phyloP scores from a whole-genome alignment of 345 rosid species.

The Raphanus raphanistrum region DNA sequence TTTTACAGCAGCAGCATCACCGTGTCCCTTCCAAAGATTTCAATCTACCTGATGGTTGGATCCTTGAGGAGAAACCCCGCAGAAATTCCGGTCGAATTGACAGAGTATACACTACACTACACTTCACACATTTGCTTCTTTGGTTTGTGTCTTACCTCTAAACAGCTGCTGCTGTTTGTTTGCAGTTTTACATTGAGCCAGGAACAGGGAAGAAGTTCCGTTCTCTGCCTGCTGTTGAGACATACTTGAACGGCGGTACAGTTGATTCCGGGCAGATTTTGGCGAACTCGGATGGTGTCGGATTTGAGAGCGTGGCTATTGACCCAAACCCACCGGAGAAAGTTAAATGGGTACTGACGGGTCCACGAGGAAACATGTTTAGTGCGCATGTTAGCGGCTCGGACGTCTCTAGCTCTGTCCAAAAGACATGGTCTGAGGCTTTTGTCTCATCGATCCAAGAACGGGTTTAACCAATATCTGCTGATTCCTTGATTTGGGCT shows the following conservation, averaged over 20 bases:
- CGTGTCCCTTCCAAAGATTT: constrained; percentile 15
- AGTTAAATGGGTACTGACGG: constrained; percentile 62
- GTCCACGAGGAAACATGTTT: constrained; percentile 47
- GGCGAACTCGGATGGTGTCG: background rate
- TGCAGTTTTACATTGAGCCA: constrained; percentile 56
- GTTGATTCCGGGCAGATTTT: constrained; percentile 14
- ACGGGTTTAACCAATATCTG: constrained; percentile 12
- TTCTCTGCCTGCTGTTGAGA: constrained; percentile 49
- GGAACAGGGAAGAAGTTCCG: constrained; percentile 51
- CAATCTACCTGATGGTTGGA: constrained; percentile 37
- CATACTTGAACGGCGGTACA: constrained; percentile 35
- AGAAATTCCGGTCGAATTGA: constrained; percentile 17
- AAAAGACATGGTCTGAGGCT: constrained; percentile 53
- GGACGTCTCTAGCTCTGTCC: constrained; percentile 42
- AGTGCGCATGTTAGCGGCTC: constrained; percentile 44
- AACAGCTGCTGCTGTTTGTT: constrained; percentile 1
- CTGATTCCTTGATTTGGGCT: constrained; percentile 3
- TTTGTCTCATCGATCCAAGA: constrained; percentile 41
- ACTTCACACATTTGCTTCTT: background rate
- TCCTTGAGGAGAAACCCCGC: constrained; percentile 26
- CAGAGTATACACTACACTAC: constrained; percentile 19
- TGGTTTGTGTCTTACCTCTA: constrained; percentile 8
- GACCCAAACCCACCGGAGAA: constrained; percentile 42
- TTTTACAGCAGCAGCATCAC: background rate
- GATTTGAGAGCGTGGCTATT: constrained; percentile 11